Evolutionary conservation across 805 yeast genomes (phyloP).

Genomic region (Pichia occidentalis): DNA sequence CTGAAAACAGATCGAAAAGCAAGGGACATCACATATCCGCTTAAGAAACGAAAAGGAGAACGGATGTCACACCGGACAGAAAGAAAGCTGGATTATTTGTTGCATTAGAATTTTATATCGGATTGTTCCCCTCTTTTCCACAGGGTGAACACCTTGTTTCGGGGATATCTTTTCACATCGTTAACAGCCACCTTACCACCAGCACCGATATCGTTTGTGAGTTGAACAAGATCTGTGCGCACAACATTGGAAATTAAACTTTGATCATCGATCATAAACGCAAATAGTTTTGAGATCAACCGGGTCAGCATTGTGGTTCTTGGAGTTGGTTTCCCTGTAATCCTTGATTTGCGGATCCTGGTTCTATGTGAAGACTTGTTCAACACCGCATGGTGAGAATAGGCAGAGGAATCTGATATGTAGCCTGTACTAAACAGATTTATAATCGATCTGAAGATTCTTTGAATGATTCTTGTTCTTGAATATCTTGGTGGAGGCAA

Average conservation of each 20-base stretch:
- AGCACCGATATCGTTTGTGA: not conserved
- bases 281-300: constrained; percentile 20
- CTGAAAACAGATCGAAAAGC: too few relatives aligned
- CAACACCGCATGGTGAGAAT: constrained; percentile 18
- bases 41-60: too few relatives aligned
- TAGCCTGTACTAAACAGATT: constrained; percentile 30
- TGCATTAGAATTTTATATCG: too few relatives aligned
- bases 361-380: constrained; percentile 23
- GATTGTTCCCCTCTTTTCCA: constrained; percentile 12
- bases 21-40: too few relatives aligned
- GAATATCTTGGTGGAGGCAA: constrained; percentile 34
- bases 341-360: constrained; percentile 27
- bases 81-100: too few relatives aligned
- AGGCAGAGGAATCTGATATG: constrained; percentile 30
- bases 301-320: constrained; percentile 21
- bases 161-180: too few relatives aligned
- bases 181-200: too few relatives aligned
- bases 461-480: constrained; percentile 25
- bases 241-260: constrained; percentile 13
- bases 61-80: too few relatives aligned
- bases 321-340: constrained; percentile 28
- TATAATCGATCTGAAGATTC: constrained; percentile 29
- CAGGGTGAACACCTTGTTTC: too few relatives aligned
- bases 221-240: constrained; percentile 3
- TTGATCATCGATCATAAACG: constrained; percentile 21